Conservation (phyloP, 1,284 basidiomycete genomes). For the Volvariella surrecta region DNA sequence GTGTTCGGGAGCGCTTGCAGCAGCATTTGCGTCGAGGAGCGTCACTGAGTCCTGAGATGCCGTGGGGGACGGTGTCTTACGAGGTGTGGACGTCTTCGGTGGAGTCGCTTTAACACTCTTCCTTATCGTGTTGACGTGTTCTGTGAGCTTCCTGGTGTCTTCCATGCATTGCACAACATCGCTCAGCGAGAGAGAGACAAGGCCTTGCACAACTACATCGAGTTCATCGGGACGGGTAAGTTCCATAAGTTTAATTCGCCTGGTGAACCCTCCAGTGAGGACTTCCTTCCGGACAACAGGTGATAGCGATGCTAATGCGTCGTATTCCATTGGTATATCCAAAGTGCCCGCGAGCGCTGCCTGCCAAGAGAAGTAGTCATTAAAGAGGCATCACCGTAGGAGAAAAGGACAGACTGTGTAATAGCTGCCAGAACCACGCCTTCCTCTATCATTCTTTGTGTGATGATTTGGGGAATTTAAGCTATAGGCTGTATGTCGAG, state of each 20-base stretch:
- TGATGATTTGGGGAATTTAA: conserved; percentile 50
- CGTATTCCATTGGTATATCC: conserved; percentile 72
- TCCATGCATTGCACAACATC: conserved; percentile 73
- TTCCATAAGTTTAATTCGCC: conserved; percentile 56
- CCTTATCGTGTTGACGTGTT: conserved; percentile 48
- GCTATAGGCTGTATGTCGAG: conserved; percentile 44
- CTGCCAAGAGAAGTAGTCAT: conserved; percentile 25
- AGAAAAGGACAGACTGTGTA: conserved; percentile 48
- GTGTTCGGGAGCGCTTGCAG: conserved; percentile 75
- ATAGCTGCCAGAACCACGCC: conserved; percentile 76
- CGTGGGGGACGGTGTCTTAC: conserved; percentile 33
- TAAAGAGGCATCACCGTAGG: background rate
- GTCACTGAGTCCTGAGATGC: background rate
- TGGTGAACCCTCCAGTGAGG: conserved; percentile 70
- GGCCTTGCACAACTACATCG: conserved; percentile 57
- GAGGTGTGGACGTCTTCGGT: conserved; percentile 19
- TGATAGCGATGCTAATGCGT: conserved; percentile 71
- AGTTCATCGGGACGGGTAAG: conserved; percentile 45
- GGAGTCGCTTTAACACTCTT: conserved; percentile 25
- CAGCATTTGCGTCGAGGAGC: conserved; percentile 36
- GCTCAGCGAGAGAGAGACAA: conserved; percentile 60
- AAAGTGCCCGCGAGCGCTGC: conserved; percentile 71
- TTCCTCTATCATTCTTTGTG: conserved; percentile 54
- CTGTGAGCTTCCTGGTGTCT: conserved; percentile 52
- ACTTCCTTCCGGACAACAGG: conserved; percentile 81